Evolutionary conservation across 768 basidiomycete genomes (phyloP).

Genomic region (Mycena floridula): DNA sequence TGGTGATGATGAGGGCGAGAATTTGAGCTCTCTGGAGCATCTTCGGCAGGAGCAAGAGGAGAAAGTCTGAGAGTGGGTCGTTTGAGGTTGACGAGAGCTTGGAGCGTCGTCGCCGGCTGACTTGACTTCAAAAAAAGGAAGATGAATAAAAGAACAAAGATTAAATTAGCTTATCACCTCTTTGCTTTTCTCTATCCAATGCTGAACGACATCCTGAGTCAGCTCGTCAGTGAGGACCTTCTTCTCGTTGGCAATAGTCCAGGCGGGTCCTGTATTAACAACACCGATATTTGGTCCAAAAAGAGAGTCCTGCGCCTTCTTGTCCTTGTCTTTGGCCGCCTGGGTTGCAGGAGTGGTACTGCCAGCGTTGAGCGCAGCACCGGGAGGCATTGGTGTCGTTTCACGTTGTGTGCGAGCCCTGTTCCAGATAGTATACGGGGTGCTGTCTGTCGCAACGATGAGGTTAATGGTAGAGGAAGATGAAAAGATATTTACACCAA

Average conservation of each 20-base stretch:
- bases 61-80: constrained; percentile 79
- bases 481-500: no score
- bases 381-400: no score
- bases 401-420: no score
- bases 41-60: constrained; percentile 47
- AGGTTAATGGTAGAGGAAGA: no score
- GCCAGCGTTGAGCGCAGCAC: no score
- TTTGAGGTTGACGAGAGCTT: constrained; percentile 92
- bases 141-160: constrained; percentile 5
- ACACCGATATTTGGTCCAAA: constrained; percentile 91
- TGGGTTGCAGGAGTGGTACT: no score
- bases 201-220: constrained; percentile 73
- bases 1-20: constrained; percentile 50
- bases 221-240: constrained; percentile 60
- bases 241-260: constrained; percentile 65
- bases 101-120: constrained; percentile 87
- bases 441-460: no score
- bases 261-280: constrained; percentile 59
- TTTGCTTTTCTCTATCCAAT: constrained; percentile 85
- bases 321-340: constrained; percentile 37
- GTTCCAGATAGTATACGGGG: no score
- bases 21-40: constrained; percentile 35
- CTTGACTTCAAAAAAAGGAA: constrained; percentile 39
- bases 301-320: constrained; percentile 70
- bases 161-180: constrained; percentile 47